Evolutionary conservation across 495 filamentous ascomycete genomes (phyloP), one percentile per base, ranked within the genome.

Genomic region (Pseudoneurospora amorphoporcata): DNA sequence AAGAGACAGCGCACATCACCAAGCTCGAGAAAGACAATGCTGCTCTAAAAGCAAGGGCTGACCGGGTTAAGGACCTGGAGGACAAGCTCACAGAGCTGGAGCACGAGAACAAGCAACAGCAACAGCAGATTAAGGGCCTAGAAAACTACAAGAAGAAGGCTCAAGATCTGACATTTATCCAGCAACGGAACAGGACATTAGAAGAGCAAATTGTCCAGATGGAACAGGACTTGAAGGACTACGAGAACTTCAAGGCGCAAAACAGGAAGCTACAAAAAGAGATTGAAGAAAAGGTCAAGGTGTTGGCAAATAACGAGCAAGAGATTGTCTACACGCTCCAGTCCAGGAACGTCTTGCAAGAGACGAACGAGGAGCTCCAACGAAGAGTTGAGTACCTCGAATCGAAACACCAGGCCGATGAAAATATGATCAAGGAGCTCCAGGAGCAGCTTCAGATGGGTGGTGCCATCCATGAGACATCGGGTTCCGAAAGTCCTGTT

Each of bases 71-170:
- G 69, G 75, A 82, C 40, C 75, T 84, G 23, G 77, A 85, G 42
- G 86, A 88, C 75, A 86, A 90, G 75, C 81, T 90, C 41, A 83
- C 87, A 68, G 87, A 92, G 72, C 86, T 95, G 43, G 90, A 90
- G 72, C 88, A 87, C 19, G 90, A 94, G 69, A 88, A 90, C 43
- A 90, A 91, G 71, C 88, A 93, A 72, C 86, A 95, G 8, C 84
- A 87, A n/a, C 91, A 92, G 80, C 93, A 92, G 78, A 91, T 92
- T 37, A 96, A 93, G 75, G 88, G 87, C 17, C 86, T 88, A 0
- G 91, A 93, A 71, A 91, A 92, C 72, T 90, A 91, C 75, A 88
- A 89, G 73, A 89, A 91, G 77, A 94, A 94, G 79, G 82, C 93
- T 29, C 88, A 94, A 77, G 87, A 89, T 41, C 90, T 80, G 2